Percentiles rank a stretch among this genome's conserved stretches.
phyloP scores from a whole-genome alignment of 169 alveolate species.

The Cryptosporidium canis region DNA sequence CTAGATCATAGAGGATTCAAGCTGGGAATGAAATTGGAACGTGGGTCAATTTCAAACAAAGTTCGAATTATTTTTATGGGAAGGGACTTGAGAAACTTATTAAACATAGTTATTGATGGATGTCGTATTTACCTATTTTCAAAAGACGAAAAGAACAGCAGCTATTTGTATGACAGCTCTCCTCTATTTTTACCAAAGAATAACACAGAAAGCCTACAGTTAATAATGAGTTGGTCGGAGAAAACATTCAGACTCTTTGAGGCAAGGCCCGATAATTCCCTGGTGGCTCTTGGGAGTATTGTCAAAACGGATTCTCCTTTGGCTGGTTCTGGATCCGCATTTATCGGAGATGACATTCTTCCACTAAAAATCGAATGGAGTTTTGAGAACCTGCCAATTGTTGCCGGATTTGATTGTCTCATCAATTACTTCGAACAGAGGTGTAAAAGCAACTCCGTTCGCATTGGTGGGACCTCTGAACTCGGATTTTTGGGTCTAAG shows the following conservation, averaged over 20 bases:
- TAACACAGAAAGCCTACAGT: not conserved
- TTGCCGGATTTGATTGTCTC: not conserved
- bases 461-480: not conserved
- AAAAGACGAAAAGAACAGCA: not conserved
- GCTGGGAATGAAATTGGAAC: not conserved
- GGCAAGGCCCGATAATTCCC: not conserved
- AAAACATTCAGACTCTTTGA: not conserved
- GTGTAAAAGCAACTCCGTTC: slow-evolving; percentile 36
- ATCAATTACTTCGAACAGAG: slow-evolving; percentile 30
- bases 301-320: slow-evolving; percentile 47
- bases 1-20: slow-evolving; percentile 26
- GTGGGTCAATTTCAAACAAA: not conserved
- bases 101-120: slow-evolving; percentile 17
- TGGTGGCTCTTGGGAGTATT: slow-evolving; percentile 1
- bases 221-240: slow-evolving; percentile 36
- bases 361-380: slow-evolving; percentile 36
- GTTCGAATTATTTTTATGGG: slow-evolving; percentile 14
- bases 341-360: not conserved
- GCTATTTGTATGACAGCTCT: slow-evolving; percentile 34
- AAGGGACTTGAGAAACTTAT: slow-evolving; percentile 4
- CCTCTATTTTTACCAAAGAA: slow-evolving; percentile 31
- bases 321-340: slow-evolving; percentile 38
- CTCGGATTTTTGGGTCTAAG: not conserved
- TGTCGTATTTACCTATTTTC: slow-evolving; percentile 13
- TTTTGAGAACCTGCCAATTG: not conserved